phyloP scores from a whole-genome alignment of 371 early-diverging fungal genomes.

The Mortierella polycephala region DNA sequence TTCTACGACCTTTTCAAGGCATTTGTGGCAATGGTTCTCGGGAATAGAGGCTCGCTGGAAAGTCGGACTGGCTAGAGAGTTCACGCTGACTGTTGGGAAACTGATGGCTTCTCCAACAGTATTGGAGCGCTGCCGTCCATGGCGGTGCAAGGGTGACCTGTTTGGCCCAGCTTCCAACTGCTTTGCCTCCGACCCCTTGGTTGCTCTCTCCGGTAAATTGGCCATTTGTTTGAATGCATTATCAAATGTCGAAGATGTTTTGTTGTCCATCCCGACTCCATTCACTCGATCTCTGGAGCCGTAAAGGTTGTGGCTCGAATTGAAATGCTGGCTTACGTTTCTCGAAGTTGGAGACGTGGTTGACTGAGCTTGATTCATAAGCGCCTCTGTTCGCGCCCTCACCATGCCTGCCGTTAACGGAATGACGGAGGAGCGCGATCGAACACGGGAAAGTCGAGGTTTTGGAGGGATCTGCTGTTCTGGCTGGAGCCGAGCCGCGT shows the following conservation, averaged over 20 bases:
- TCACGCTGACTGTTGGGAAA: conserved; percentile 30
- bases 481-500: neutral
- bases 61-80: conserved; percentile 9
- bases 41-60: conserved; percentile 15
- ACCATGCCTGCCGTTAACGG: conserved; percentile 22
- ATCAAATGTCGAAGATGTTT: no score
- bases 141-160: conserved; percentile 29
- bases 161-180: conserved; percentile 21
- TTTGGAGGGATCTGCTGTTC: conserved; percentile 3
- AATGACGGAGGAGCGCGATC: conserved; percentile 37
- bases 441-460: conserved; percentile 14
- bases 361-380: conserved; percentile 35
- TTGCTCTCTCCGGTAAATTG: conserved; percentile 3
- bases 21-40: conserved; percentile 60
- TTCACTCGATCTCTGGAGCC: neutral
- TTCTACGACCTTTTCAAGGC: conserved; percentile 57
- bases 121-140: conserved; percentile 51
- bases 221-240: conserved; percentile 3
- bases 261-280: no score
- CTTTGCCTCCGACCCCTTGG: conserved; percentile 4
- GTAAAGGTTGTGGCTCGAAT: neutral
- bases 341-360: conserved; percentile 13
- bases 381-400: conserved; percentile 41
- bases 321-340: conserved; percentile 7
- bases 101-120: conserved; percentile 47